Evolutionary conservation across 768 basidiomycete genomes (phyloP).

Genomic region (Mycena chlorophos): DNA sequence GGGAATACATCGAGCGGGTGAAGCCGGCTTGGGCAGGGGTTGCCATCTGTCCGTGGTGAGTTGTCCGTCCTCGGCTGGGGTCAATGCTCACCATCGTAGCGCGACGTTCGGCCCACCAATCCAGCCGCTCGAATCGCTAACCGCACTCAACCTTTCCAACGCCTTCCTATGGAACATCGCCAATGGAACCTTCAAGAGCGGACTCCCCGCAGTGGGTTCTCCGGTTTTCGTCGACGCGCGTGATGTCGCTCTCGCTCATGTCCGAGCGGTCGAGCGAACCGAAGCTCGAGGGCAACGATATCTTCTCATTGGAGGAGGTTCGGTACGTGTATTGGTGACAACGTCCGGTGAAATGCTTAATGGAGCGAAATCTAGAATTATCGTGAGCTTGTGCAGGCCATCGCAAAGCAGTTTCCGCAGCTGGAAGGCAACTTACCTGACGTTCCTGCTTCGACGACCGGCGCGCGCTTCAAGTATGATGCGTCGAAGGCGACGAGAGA

Average conservation of each 20-base stretch:
- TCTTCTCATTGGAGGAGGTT: slow-evolving; percentile 16
- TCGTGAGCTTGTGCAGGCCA: slow-evolving; percentile 10
- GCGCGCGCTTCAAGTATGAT: slow-evolving; percentile 3
- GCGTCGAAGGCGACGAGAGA: slow-evolving; percentile 9
- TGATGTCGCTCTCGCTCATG: slow-evolving; percentile 33
- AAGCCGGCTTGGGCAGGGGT: slow-evolving; percentile 10
- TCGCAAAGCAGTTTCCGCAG: slow-evolving; percentile 11
- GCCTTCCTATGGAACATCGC: slow-evolving; percentile 15
- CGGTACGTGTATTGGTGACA: slow-evolving; percentile 2
- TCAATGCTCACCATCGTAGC: not conserved
- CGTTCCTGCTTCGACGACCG: not conserved
- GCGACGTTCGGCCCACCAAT: slow-evolving; percentile 9
- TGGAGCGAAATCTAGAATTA: not conserved
- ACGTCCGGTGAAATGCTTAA: not conserved
- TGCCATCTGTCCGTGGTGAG: slow-evolving; percentile 9
- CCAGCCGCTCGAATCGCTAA: slow-evolving; percentile 4
- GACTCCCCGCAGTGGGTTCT: slow-evolving; percentile 9
- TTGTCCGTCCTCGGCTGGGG: not conserved
- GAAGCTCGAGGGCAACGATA: slow-evolving; percentile 15
- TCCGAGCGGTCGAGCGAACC: slow-evolving; percentile 24
- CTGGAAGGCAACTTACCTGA: slow-evolving; percentile 9
- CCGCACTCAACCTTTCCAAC: slow-evolving; percentile 18
- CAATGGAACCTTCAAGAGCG: slow-evolving; percentile 10
- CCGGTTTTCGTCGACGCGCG: slow-evolving; percentile 31
- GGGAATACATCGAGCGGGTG: slow-evolving; percentile 20